Percentiles rank a stretch among this genome's conserved stretches.
Conservation (phyloP, 2,329 filamentous ascomycete species). For the Simplicillium sp. region DNA sequence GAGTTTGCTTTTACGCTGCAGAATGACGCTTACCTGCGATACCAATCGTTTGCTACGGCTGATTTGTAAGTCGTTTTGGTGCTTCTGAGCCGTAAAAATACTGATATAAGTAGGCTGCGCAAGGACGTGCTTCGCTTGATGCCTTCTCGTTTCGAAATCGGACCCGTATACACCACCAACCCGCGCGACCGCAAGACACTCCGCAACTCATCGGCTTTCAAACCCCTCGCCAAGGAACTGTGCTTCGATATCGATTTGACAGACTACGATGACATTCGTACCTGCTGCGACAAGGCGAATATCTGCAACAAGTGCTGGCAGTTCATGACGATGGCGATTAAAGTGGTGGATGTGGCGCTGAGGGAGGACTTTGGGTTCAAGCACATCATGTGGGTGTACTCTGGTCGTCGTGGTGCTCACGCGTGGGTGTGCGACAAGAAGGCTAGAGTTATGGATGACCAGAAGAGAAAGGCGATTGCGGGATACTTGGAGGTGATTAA, state of each 20-base stretch:
- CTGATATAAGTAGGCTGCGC: conserved; percentile 49
- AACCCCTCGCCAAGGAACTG: conserved; percentile 81
- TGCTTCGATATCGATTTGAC: conserved; percentile 99
- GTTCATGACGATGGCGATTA: conserved; percentile 97
- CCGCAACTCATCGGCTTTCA: conserved; percentile 71
- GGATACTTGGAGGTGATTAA: conserved; percentile 86
- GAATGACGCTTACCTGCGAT: conserved; percentile 86
- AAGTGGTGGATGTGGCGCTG: conserved; percentile 78
- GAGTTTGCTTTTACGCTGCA: conserved; percentile 95
- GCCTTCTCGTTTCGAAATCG: conserved; percentile 94
- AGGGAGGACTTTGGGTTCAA: conserved; percentile 93
- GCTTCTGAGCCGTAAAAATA: not conserved
- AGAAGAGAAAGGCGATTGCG: conserved; percentile 74
- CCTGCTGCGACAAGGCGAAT: conserved; percentile 86
- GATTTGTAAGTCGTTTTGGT: conserved; percentile 33
- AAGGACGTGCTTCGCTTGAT: conserved; percentile 85
- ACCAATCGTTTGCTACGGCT: conserved; percentile 57
- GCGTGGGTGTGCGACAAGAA: conserved; percentile 95
- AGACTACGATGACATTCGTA: conserved; percentile 94
- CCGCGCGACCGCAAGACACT: conserved; percentile 87
- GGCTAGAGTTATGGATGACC: conserved; percentile 76
- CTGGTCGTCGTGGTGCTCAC: conserved; percentile 89
- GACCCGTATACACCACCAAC: conserved; percentile 91
- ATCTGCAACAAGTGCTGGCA: conserved; percentile 94
- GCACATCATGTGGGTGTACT: conserved; percentile 98